Evolutionary conservation across 768 basidiomycete genomes (phyloP), one percentile per base, ranked within the genome.

Genomic region (Naematelia encephala): DNA sequence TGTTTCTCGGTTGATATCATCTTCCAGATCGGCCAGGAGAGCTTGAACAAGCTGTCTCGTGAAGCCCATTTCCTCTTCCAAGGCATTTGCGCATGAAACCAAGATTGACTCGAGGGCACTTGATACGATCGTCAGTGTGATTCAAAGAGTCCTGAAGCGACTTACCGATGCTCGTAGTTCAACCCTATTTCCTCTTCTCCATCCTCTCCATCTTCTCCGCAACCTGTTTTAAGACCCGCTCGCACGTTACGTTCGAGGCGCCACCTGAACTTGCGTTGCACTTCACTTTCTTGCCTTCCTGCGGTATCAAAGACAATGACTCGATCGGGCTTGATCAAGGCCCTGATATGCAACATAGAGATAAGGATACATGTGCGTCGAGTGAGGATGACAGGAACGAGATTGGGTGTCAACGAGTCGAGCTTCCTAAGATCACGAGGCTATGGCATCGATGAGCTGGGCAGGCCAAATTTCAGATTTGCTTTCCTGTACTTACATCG

Each of bases 371-470:
- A 90, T 78, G 90, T 87, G 70, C 86, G 87, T 64, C 94, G 83
- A 53, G 88, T 84, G 57, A 98, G 84, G 69, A 98, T 93, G 43
- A 92, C 92, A 42, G 93, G 92, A 16, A 98, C 88, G 57, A 94
- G 85, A 77, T 93, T 96, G 30, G 93, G 91, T 65, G 92, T 84
- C 66, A 91, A 83, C 3, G 90, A 92, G 79, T 98, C 94, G 66
- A 98, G 89, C 81, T 97, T 96, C 55, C 94, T 87, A 22, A 98
- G 82, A 80, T 98, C 94, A 82, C 94, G 88, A 67, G 91, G 88
- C 89, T 92, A 67, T 21, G n/a, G 22, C 54, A 19, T 8, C 16
- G 39, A 19, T 34, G 42, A 56, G 11, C 42, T 23, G 21, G 21
- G 10, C 43, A 61, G 54, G 56, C 34, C 28, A n/a, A n/a, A n/a